Conservation (phyloP, 352 stramenopile genomes). For the Globisporangium megalacanthum region DNA sequence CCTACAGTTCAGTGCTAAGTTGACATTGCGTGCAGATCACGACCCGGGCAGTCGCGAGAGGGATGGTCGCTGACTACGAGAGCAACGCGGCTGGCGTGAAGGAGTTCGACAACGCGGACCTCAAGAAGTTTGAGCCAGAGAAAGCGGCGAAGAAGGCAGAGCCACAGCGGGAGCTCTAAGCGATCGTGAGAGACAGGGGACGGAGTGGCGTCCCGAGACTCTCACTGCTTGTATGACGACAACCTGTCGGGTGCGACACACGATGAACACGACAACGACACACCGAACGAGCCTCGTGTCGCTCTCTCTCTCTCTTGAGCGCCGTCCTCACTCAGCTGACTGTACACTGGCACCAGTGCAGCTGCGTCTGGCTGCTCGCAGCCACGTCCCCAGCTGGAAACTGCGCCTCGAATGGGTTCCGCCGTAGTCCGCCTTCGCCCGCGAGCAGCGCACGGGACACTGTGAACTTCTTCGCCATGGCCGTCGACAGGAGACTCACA, state of each 20-base stretch:
- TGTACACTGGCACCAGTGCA: conserved; percentile 66
- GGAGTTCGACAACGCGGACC: conserved; percentile 42
- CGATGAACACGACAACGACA: too few relatives aligned
- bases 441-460: conserved; percentile 23
- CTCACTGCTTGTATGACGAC: too few relatives aligned
- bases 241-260: too few relatives aligned
- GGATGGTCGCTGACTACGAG: conserved; percentile 71
- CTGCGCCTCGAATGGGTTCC: conserved; percentile 35
- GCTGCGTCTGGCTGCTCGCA: conserved; percentile 6
- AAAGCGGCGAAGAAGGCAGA: background rate
- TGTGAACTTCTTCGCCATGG: conserved; percentile 47
- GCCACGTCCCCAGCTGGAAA: conserved; percentile 1
- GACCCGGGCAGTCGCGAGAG: conserved; percentile 44
- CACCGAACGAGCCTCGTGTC: too few relatives aligned
- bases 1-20: background rate
- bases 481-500: conserved; percentile 41
- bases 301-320: background rate
- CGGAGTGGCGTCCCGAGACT: too few relatives aligned
- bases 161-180: background rate
- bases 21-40: conserved; percentile 29
- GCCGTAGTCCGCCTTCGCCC: conserved; percentile 11
- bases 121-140: conserved; percentile 43
- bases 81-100: conserved; percentile 28
- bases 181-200: too few relatives aligned
- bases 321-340: conserved; percentile 26